Evolutionary conservation across 352 stramenopile species (phyloP).

Genomic region (Globisporangium spinosum): DNA sequence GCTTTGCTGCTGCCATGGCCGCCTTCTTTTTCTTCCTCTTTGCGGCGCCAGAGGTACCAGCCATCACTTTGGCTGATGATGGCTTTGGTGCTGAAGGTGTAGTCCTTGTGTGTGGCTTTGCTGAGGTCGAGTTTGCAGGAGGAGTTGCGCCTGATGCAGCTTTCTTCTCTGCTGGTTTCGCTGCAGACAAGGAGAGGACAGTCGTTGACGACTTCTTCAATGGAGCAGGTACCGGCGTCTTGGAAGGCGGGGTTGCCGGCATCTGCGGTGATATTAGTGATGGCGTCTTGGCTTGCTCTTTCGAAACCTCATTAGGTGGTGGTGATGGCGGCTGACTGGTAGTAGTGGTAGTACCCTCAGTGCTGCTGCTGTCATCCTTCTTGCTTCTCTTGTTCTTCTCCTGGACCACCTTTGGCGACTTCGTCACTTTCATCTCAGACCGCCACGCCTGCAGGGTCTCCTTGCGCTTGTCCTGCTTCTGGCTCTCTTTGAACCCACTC

Average conservation of each 20-base stretch:
- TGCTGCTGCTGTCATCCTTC: neutral
- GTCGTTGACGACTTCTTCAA: neutral
- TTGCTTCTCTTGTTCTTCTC: conserved; percentile 4
- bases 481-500: conserved; percentile 18
- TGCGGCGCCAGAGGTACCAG: neutral
- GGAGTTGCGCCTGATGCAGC: neutral
- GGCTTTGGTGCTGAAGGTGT: neutral
- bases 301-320: neutral
- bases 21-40: neutral
- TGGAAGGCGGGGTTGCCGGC: neutral
- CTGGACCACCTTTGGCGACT: neutral
- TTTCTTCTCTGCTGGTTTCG: neutral
- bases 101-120: neutral
- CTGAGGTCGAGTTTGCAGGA: neutral
- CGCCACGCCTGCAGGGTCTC: conserved; percentile 17
- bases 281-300: neutral
- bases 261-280: neutral
- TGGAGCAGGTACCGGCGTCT: neutral
- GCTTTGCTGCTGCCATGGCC: neutral
- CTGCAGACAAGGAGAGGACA: neutral
- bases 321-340: neutral
- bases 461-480: conserved; percentile 16
- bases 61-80: neutral
- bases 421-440: conserved; percentile 12
- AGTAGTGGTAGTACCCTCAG: neutral